Conservation (phyloP, 208 protist species). For the Wallacemonas collosoma region DNA sequence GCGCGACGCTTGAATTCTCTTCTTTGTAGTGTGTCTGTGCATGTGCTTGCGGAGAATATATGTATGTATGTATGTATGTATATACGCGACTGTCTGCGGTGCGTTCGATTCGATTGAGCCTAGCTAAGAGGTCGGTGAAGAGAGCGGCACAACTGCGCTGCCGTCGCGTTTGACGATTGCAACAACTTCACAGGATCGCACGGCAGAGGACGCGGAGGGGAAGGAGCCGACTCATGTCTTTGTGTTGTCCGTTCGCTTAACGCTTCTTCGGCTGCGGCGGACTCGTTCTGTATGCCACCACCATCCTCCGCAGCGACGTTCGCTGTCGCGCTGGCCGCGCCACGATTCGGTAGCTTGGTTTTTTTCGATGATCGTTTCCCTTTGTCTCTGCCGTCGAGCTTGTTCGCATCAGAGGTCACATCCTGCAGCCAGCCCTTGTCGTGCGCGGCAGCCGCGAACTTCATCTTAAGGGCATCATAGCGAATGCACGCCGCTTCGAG, state of each 20-base stretch:
- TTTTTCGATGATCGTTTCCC: background rate
- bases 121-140: slow-evolving; percentile 22
- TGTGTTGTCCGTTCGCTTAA: no score
- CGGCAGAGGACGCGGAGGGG: background rate
- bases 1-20: background rate
- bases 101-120: background rate
- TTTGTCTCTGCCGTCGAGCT: slow-evolving; percentile 7
- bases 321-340: background rate
- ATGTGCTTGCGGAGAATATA: no score
- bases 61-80: no score
- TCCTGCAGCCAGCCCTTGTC: slow-evolving; percentile 10
- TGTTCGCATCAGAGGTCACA: slow-evolving; percentile 1
- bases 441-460: slow-evolving; percentile 31
- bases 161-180: slow-evolving; percentile 27
- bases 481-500: slow-evolving; percentile 35
- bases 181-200: slow-evolving; percentile 32
- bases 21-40: background rate
- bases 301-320: background rate
- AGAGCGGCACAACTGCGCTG: slow-evolving; percentile 23
- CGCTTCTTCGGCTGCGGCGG: background rate
- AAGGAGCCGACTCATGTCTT: no score
- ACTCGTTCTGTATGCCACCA: background rate
- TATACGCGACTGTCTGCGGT: no score
- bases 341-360: background rate
- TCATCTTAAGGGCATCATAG: slow-evolving; percentile 41